These are phyloP conservation scores for Pleurotus pulmonarius DNA, from an alignment of 768 basidiomycete genomes.

Conservation along the genomic window DNA sequence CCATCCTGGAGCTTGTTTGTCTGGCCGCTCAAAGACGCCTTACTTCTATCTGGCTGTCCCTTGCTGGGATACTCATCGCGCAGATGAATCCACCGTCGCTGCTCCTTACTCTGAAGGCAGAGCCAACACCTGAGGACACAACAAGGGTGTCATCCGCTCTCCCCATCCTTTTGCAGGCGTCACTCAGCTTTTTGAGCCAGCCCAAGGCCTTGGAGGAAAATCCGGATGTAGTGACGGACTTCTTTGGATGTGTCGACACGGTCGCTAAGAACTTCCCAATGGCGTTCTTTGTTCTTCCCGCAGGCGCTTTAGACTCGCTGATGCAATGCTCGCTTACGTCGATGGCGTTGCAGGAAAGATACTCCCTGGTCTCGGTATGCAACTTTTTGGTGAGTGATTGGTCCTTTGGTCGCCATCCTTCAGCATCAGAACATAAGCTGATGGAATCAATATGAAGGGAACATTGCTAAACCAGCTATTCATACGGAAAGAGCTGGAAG, in stretches of 20 bases:
- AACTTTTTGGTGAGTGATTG: slow-evolving; percentile 68
- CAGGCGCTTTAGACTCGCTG: slow-evolving; percentile 60
- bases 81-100: slow-evolving; percentile 75
- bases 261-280: slow-evolving; percentile 65
- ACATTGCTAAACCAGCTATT: slow-evolving; percentile 67
- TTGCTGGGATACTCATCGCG: slow-evolving; percentile 75
- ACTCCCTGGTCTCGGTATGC: slow-evolving; percentile 78
- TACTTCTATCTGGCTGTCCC: slow-evolving; percentile 80
- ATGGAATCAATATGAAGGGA: slow-evolving; percentile 33
- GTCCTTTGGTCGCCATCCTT: too few relatives aligned
- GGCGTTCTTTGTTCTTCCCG: slow-evolving; percentile 59
- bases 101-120: slow-evolving; percentile 44
- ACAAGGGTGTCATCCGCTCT: slow-evolving; percentile 52
- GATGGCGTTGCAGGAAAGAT: slow-evolving; percentile 75
- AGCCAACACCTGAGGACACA: slow-evolving; percentile 53
- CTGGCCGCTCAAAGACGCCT: slow-evolving; percentile 66
- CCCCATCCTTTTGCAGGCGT: slow-evolving; percentile 55
- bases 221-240: slow-evolving; percentile 87
- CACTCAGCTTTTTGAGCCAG: slow-evolving; percentile 47
- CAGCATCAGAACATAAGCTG: too few relatives aligned
- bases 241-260: slow-evolving; percentile 79
- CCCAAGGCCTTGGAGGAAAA: slow-evolving; percentile 81
- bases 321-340: slow-evolving; percentile 67
- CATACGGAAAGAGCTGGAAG: slow-evolving; percentile 54
- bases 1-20: slow-evolving; percentile 77